Base-by-base conservation (phyloP, 352 stramenopile genomes). In the Plasmopara halstedii region DNA sequence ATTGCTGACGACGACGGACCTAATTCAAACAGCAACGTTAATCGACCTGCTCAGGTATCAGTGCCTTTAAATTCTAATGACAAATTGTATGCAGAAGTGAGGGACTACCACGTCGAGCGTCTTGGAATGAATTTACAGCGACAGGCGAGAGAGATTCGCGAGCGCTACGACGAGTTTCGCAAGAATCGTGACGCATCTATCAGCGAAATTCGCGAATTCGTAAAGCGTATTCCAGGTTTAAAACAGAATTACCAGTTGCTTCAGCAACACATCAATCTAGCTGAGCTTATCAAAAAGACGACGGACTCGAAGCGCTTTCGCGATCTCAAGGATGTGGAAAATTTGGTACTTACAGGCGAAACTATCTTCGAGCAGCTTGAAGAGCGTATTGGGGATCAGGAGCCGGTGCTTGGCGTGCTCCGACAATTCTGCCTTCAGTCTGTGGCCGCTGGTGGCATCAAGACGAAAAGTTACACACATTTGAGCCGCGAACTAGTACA, bases 181-280 rank as follows among this genome's bases (percentile, higher is more conserved):
- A 95, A 94, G 49, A 95, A 96, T 53, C 94, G 89, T 13, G 94
- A 98, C 46, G 95, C 95, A 33, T 97, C 94, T 42, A 94, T 99
- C 57, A 94, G 82, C 10, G 94, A 99, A 70, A 98, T 99, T 45
- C 94, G 97, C 54, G 93, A 98, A 58, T 98, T 99, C 53, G 95
- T 98, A 38, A 99, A 99, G 73, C 88, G 96, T 56, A 98, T 98
- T 53, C 94, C 94, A 0, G 86, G 86, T 9, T 65, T 96, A 14
- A 96, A 94, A 38, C 79, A 96, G 40, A 96, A 95, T 54, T 95
- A 97, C 59, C 86, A 95, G 65, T 96, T 76, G n/a, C 65, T 99
- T 11, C 94, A 96, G 51, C 94, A 98, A 67, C 95, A 98, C 65
- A 98, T 98, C 55, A 94, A 98, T 56, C 64, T 99, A 42, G 94